Conservation (phyloP, 78 protist species). For the Capsaspora owczarzaki region DNA sequence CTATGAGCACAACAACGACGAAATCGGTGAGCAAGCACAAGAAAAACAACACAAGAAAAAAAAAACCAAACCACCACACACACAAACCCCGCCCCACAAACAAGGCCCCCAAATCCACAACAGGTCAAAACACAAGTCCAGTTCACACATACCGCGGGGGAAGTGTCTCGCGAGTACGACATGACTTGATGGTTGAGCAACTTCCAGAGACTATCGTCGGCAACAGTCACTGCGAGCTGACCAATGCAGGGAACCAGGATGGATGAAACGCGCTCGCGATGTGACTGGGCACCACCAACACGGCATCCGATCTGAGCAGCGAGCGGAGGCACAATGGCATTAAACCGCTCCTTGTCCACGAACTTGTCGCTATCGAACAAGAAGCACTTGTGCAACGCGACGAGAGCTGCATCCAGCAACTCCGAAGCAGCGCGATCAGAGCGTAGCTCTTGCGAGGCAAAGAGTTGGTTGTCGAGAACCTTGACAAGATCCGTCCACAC, state of each 20-base stretch:
- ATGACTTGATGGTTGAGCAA: slow-evolving; percentile 43
- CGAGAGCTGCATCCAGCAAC: not conserved
- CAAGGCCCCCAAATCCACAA: too few relatives aligned
- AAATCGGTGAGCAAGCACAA: not conserved
- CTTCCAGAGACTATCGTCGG: slow-evolving; percentile 57
- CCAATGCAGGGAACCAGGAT: slow-evolving; percentile 39
- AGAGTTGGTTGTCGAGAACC: not conserved
- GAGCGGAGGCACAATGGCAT: slow-evolving; percentile 32
- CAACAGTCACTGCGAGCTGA: slow-evolving; percentile 48
- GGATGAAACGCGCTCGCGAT: not conserved
- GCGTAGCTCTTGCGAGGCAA: too few relatives aligned
- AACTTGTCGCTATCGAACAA: slow-evolving; percentile 27
- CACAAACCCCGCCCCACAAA: too few relatives aligned
- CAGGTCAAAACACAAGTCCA: too few relatives aligned
- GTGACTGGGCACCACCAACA: slow-evolving; percentile 27
- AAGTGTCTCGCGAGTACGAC: too few relatives aligned
- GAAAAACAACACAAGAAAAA: too few relatives aligned
- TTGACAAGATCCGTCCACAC: not conserved
- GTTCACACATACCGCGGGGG: too few relatives aligned
- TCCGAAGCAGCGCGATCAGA: too few relatives aligned
- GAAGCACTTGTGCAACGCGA: slow-evolving; percentile 40
- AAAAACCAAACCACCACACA: too few relatives aligned
- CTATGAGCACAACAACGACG: not conserved
- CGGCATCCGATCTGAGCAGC: slow-evolving; percentile 49
- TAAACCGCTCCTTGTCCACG: slow-evolving; percentile 37